A percentile compares a stretch with the other conserved stretches of the same genome.
phyloP scores from a whole-genome alignment of 441 rosid species.

The Adansonia gregorii region DNA sequence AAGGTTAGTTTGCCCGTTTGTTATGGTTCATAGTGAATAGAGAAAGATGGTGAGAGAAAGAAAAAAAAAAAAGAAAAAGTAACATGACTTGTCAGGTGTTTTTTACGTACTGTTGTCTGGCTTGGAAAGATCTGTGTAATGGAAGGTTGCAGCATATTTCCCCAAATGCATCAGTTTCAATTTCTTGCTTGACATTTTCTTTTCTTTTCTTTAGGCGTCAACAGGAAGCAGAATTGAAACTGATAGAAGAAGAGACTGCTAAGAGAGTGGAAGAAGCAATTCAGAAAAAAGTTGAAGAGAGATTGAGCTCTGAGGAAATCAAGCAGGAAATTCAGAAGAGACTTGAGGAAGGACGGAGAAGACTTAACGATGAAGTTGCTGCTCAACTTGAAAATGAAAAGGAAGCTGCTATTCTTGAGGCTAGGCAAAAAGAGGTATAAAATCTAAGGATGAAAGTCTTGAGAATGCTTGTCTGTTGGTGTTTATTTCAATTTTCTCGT shows the following conservation, averaged over 20 bases:
- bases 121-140: conserved; percentile 43
- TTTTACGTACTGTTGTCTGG: conserved; percentile 38
- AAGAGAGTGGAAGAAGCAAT: conserved; percentile 88
- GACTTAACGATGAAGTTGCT: conserved; percentile 69
- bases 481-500: background rate
- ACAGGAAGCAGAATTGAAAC: conserved; percentile 81
- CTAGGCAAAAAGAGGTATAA: conserved; percentile 80
- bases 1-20: conserved; percentile 65
- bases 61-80: conserved; percentile 22
- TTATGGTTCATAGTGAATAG: conserved; percentile 36
- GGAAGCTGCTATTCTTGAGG: conserved; percentile 65
- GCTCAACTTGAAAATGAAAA: conserved; percentile 85
- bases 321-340: conserved; percentile 63
- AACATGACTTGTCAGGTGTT: conserved; percentile 28
- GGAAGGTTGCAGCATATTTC: conserved; percentile 26
- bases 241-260: conserved; percentile 89
- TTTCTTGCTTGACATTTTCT: conserved; percentile 50
- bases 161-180: conserved; percentile 12
- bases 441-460: background rate
- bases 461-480: background rate
- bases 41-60: conserved; percentile 20
- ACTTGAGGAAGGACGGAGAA: conserved; percentile 77
- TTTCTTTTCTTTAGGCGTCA: conserved; percentile 71
- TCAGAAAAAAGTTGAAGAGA: conserved; percentile 71
- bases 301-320: conserved; percentile 75